These are phyloP conservation scores for Chenopodium berlandieri DNA, from an alignment of 148 eudicot genomes.

Conservation along the genomic window DNA sequence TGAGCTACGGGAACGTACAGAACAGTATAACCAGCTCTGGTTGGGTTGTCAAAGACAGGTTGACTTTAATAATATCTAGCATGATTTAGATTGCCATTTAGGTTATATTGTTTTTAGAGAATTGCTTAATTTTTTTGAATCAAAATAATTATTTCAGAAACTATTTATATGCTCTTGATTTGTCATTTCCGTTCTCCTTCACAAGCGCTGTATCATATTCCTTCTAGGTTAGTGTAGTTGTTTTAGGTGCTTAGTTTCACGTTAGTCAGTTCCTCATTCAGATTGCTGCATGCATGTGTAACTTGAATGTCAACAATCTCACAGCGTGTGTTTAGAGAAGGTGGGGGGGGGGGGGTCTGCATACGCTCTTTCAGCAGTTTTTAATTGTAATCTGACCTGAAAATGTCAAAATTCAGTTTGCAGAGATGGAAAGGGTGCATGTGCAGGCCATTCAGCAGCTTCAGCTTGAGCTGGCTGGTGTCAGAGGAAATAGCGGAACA, in stretches of 20 bases:
- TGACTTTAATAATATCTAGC: neutral
- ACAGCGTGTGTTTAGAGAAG: neutral
- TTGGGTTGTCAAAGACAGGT: constrained; percentile 89
- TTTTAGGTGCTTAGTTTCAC: no score
- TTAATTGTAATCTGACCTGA: constrained; percentile 7
- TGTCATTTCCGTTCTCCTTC: neutral
- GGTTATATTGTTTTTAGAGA: neutral
- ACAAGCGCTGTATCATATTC: neutral
- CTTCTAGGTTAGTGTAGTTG: no score
- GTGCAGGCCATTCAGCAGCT: constrained; percentile 73
- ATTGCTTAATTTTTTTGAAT: neutral
- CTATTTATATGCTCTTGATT: neutral
- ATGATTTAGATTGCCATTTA: constrained; percentile 3
- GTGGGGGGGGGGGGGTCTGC: neutral
- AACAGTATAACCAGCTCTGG: constrained; percentile 88
- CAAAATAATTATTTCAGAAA: neutral
- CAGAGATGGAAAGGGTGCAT: constrained; percentile 87
- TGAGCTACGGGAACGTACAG: constrained; percentile 81
- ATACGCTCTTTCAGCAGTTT: neutral
- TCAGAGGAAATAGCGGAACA: constrained; percentile 53
- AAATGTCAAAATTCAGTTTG: constrained; percentile 43
- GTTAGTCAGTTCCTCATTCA: neutral
- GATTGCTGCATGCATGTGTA: neutral
- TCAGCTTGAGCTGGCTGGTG: constrained; percentile 70
- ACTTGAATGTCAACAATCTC: neutral